A percentile compares a stretch with the other conserved stretches of the same genome.
Evolutionary conservation across 192 early-diverging fungal genomes (phyloP).

Genomic region (Backusella australiensis): DNA sequence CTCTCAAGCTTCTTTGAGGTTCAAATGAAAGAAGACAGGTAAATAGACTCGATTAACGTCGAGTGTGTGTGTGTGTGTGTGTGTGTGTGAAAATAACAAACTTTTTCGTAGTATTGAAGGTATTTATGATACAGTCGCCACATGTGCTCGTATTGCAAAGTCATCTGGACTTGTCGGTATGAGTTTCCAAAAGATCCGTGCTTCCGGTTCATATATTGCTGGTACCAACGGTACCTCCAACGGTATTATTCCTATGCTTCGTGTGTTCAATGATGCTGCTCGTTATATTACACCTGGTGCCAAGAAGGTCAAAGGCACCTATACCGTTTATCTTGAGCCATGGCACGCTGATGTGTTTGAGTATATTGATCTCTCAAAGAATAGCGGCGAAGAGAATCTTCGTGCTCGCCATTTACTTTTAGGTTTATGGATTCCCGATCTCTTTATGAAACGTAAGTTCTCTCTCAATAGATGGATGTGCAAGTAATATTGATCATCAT

Average conservation of each 20-base stretch:
- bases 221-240: conserved; percentile 97
- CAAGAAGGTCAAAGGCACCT: conserved; percentile 92
- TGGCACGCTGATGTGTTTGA: conserved; percentile 97
- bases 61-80: not conserved
- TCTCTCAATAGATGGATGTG: not conserved
- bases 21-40: conserved; percentile 85
- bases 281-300: conserved; percentile 97
- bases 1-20: conserved; percentile 91
- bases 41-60: not conserved
- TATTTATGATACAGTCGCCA: conserved; percentile 94
- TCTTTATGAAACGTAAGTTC: conserved; percentile 86
- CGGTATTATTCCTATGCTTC: conserved; percentile 95
- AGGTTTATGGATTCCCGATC: conserved; percentile 93
- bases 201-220: conserved; percentile 92
- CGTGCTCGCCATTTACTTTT: conserved; percentile 94
- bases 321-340: conserved; percentile 96
- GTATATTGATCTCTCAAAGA: conserved; percentile 92
- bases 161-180: conserved; percentile 93
- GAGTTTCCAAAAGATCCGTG: conserved; percentile 94
- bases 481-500: not conserved
- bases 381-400: conserved; percentile 94
- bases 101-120: conserved; percentile 74
- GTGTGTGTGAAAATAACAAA: too few species aligned
- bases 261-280: conserved; percentile 97
- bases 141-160: conserved; percentile 95